Conservation (phyloP, 1,139 yeast species). For the Arxiozyma bovina region DNA sequence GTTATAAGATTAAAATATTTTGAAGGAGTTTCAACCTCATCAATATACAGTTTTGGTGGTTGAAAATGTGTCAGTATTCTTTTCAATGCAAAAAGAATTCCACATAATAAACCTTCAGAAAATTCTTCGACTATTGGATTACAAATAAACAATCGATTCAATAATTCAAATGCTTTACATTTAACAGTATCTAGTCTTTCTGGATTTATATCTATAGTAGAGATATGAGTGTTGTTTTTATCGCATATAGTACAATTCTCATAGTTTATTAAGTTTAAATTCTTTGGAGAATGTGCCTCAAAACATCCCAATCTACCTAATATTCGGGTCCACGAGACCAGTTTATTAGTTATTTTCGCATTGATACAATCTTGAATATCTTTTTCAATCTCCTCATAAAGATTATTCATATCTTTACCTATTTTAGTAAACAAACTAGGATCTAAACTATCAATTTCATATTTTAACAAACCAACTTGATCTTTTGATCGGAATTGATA, state of each 20-base stretch:
- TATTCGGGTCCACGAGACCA: slow-evolving; percentile 15
- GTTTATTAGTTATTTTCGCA: slow-evolving; percentile 11
- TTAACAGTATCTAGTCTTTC: slow-evolving; percentile 25
- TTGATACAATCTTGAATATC: slow-evolving; percentile 15
- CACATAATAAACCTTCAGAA: slow-evolving; percentile 32
- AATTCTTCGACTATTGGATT: slow-evolving; percentile 16
- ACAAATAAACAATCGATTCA: slow-evolving; percentile 19
- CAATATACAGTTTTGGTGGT: slow-evolving; percentile 32
- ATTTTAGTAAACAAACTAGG: slow-evolving; percentile 11
- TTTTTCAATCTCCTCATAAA: slow-evolving; percentile 12
- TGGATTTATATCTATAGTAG: slow-evolving; percentile 20
- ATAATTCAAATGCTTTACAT: slow-evolving; percentile 22
- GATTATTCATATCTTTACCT: slow-evolving; percentile 2
- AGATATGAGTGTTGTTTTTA: slow-evolving; percentile 16
- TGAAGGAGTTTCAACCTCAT: slow-evolving; percentile 9
- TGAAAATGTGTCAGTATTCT: slow-evolving; percentile 43
- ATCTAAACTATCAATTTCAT: slow-evolving; percentile 9
- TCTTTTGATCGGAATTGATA: slow-evolving; percentile 6
- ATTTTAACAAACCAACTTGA: slow-evolving; percentile 2
- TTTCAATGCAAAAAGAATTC: slow-evolving; percentile 39
- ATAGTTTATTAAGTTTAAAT: slow-evolving; percentile 5
- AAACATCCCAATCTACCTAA: slow-evolving; percentile 22
- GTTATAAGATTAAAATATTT: slow-evolving; percentile 22
- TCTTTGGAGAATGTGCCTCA: slow-evolving; percentile 8
- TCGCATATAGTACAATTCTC: slow-evolving; percentile 39